Conservation (phyloP, 73 alveolate genomes). For the Paramecium caudatum region DNA sequence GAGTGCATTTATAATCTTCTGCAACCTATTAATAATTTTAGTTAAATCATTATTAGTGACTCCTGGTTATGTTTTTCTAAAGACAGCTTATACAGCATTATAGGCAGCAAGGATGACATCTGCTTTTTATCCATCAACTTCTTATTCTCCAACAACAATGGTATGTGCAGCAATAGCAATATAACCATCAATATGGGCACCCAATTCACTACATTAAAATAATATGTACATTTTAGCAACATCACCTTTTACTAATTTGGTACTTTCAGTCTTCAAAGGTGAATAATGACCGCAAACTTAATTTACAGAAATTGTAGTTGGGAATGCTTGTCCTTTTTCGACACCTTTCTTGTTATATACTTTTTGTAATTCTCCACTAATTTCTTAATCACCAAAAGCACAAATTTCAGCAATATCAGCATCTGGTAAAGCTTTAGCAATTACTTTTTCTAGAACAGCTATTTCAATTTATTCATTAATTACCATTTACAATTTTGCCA, state of each 20-base stretch:
- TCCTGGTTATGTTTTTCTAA: slow-evolving; percentile 85
- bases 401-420: slow-evolving; percentile 90
- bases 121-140: slow-evolving; percentile 92
- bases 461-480: background rate
- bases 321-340: slow-evolving; percentile 98
- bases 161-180: slow-evolving; percentile 94
- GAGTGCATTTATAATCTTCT: slow-evolving; percentile 85
- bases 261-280: slow-evolving; percentile 91
- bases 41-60: slow-evolving; percentile 87
- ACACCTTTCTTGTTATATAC: slow-evolving; percentile 89
- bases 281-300: slow-evolving; percentile 96
- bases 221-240: slow-evolving; percentile 85
- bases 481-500: slow-evolving; percentile 84
- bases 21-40: slow-evolving; percentile 90
- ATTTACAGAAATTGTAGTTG: slow-evolving; percentile 97
- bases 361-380: slow-evolving; percentile 76
- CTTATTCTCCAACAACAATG: slow-evolving; percentile 83
- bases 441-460: slow-evolving; percentile 80
- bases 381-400: slow-evolving; percentile 82
- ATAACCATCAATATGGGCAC: slow-evolving; percentile 95
- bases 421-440: slow-evolving; percentile 81
- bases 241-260: slow-evolving; percentile 87
- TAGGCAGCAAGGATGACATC: slow-evolving; percentile 97
- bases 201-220: slow-evolving; percentile 81
- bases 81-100: slow-evolving; percentile 95